These are phyloP conservation scores for Mollisiaceae sp. DNA, from an alignment of 2,329 filamentous ascomycete species.

Conservation along the genomic window DNA sequence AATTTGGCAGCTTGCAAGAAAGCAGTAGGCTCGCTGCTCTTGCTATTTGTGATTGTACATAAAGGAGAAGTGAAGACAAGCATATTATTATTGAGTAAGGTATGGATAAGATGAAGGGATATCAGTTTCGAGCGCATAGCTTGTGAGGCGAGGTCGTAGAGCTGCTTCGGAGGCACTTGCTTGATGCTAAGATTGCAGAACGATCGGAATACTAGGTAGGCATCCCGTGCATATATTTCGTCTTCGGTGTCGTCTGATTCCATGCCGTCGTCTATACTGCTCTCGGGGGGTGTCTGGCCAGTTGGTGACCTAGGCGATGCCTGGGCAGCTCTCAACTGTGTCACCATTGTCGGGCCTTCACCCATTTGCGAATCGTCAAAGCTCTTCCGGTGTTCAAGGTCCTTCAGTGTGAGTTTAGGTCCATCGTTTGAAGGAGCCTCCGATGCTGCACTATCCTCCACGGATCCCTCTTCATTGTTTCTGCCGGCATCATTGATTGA, in stretches of 20 bases:
- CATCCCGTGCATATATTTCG: slow-evolving; percentile 95
- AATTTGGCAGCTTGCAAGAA: slow-evolving; percentile 97
- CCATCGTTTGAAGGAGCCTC: slow-evolving; percentile 43
- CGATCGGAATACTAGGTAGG: slow-evolving; percentile 94
- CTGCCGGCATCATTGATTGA: slow-evolving; percentile 34
- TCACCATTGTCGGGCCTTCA: slow-evolving; percentile 71
- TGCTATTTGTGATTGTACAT: slow-evolving; percentile 90
- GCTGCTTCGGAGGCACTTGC: slow-evolving; percentile 83
- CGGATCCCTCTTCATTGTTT: slow-evolving; percentile 36
- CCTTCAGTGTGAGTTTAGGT: slow-evolving; percentile 67
- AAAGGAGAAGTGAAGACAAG: slow-evolving; percentile 88
- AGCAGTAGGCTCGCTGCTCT: slow-evolving; percentile 83
- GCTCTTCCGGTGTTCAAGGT: slow-evolving; percentile 70
- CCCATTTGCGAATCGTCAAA: slow-evolving; percentile 69
- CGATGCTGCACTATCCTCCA: slow-evolving; percentile 34
- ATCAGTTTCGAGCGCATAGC: slow-evolving; percentile 97
- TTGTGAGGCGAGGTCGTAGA: slow-evolving; percentile 90
- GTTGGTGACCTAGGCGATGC: slow-evolving; percentile 54
- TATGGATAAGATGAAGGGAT: slow-evolving; percentile 94
- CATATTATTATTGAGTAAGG: slow-evolving; percentile 92
- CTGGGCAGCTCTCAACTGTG: slow-evolving; percentile 57
- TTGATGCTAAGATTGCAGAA: slow-evolving; percentile 99
- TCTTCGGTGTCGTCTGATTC: slow-evolving; percentile 76
- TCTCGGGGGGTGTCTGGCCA: slow-evolving; percentile 60
- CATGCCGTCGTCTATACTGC: slow-evolving; percentile 57